Evolutionary conservation across 2,329 filamentous ascomycete species (phyloP).

Genomic region (Penicillium sp.): DNA sequence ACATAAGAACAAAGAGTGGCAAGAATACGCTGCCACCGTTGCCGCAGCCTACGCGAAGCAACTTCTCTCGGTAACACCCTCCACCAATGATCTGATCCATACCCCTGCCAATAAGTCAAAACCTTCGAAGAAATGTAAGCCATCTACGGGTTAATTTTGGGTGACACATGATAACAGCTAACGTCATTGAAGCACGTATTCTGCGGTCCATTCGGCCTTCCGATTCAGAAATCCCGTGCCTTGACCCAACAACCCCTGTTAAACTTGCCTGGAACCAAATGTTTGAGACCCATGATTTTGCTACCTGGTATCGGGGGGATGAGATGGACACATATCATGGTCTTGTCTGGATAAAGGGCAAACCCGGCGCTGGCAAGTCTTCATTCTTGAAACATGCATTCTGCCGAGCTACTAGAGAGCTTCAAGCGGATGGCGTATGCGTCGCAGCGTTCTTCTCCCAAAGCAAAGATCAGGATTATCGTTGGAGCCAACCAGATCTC

Average conservation of each 20-base stretch:
- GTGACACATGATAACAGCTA: background rate
- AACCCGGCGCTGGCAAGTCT: background rate
- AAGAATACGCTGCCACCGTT: background rate
- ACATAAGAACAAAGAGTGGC: conserved; percentile 12
- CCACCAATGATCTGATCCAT: no score
- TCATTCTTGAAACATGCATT: conserved; percentile 1
- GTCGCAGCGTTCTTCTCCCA: background rate
- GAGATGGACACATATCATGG: background rate
- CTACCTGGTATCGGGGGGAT: background rate
- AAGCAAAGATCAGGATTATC: background rate
- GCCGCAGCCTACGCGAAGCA: conserved; percentile 13
- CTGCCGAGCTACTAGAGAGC: background rate
- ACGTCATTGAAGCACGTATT: background rate
- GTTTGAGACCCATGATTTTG: background rate
- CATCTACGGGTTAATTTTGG: no score
- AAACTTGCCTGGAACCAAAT: background rate
- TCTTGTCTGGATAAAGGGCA: conserved; percentile 3
- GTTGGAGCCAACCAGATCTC: background rate
- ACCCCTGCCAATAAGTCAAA: no score
- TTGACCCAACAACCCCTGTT: background rate
- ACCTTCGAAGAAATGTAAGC: no score
- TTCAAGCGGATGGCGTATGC: background rate
- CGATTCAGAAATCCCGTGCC: background rate
- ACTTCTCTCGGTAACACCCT: no score
- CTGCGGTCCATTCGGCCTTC: background rate